Evolutionary conservation across 2,329 filamentous ascomycete species (phyloP), one percentile per base, ranked within the genome.

Genomic region (Amphichorda felina): DNA sequence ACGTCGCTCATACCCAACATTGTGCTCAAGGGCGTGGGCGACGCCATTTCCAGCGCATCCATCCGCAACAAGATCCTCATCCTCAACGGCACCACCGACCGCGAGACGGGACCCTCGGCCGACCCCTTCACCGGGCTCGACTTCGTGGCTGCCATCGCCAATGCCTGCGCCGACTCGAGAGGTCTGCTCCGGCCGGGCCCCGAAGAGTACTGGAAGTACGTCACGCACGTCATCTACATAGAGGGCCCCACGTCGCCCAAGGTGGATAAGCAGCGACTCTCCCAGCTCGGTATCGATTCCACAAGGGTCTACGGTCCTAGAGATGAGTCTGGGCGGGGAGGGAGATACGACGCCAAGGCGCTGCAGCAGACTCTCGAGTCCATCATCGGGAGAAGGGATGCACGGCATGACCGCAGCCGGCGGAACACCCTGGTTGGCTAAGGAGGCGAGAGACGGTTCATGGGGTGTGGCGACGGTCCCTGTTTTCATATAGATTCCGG

Each of bases 1-100:
- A 96, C 89, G 0, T 89, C 82, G 5, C 74, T 96, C 24, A 70
- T 94, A 2, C 89, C 89, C 0, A 87, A 78, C 13, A 62, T 96
- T 1, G 73, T 96, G 5, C 68, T 94, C 14, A 55, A 65, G 1
- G 83, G 82, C 4, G 77, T 93, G 0, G 85, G 84, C 1, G 66
- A 75, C 15, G 74, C 76, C 4, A 54, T 67, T 15, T 49, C 58
- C 1, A 55, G 45, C 25, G 66, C 55, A 0, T 36, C 44, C 21
- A 49, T 75, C 14, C 62, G 72, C 7, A 72, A 79, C 49, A 93
- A 91, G 53, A 80, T 94, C 14, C 62, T 94, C 7, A 82, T 94
- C 18, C 63, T 94, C 5, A 96, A 96, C 50, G 83, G 84, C 16
- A 82, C 72, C 1, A 64, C 82, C 0, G 89, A 96, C 50, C 77